These are phyloP conservation scores for Paecilomyces sp. DNA, from an alignment of 2,329 filamentous ascomycete genomes.

Conservation along the genomic window DNA sequence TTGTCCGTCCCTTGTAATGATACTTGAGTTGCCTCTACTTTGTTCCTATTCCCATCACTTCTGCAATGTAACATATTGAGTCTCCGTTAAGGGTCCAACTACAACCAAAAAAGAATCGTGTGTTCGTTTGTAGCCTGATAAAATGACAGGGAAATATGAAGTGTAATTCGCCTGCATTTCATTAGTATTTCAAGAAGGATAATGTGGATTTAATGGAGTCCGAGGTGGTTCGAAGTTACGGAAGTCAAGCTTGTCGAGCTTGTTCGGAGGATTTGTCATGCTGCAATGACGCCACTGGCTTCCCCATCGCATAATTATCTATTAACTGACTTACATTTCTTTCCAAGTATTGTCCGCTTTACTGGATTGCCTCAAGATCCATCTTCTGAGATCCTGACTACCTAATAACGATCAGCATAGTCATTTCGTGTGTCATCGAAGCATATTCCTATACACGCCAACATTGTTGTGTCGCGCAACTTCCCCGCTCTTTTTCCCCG, in stretches of 20 bases:
- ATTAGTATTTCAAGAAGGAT: neutral
- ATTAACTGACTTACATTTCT: neutral
- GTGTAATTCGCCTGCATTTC: neutral
- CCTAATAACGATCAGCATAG: neutral
- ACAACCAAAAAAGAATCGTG: neutral
- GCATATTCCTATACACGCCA: neutral
- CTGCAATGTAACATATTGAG: neutral
- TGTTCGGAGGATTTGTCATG: slow-evolving; percentile 9
- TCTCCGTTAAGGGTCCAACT: neutral
- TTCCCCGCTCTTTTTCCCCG: neutral
- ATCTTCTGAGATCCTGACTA: neutral
- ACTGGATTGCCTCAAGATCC: neutral
- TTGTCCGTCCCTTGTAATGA: neutral
- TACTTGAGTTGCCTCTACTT: neutral
- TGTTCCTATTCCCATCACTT: neutral
- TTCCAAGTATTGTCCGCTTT: slow-evolving; percentile 7
- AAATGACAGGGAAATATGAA: neutral
- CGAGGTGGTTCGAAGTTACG: neutral
- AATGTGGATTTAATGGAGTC: neutral
- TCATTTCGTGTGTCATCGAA: neutral
- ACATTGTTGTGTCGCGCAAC: neutral
- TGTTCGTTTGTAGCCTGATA: neutral
- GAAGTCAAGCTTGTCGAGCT: neutral
- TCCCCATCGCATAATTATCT: slow-evolving; percentile 2
- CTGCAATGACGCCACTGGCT: slow-evolving; percentile 16